phyloP scores from a whole-genome alignment of 176 grass and related monocot species.

The Guadua angustifolia region DNA sequence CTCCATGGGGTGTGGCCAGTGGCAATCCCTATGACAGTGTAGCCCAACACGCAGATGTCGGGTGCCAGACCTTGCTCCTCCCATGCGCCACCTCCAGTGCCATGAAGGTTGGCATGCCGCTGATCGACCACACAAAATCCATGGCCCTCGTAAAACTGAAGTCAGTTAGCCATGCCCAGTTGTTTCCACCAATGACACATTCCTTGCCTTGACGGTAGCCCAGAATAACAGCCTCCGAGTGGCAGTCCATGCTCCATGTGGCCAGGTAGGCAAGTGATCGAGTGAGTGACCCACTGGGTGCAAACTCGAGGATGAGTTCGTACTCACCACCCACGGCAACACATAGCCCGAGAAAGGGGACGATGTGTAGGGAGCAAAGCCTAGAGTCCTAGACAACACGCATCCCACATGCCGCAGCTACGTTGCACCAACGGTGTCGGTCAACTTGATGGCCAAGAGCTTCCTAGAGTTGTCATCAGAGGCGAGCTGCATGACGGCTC shows the following conservation, averaged over 20 bases:
- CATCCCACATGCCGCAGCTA: too few relatives aligned
- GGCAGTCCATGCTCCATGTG: not conserved
- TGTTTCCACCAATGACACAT: conserved; percentile 56
- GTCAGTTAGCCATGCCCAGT: conserved; percentile 64
- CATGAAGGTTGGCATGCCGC: conserved; percentile 85
- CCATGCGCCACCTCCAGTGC: conserved; percentile 78
- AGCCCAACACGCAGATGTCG: conserved; percentile 81
- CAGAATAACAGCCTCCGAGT: conserved; percentile 1
- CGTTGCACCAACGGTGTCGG: too few relatives aligned
- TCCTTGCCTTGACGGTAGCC: too few relatives aligned
- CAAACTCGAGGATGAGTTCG: conserved; percentile 57
- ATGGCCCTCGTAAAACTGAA: conserved; percentile 60
- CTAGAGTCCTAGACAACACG: not conserved
- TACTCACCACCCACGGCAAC: not conserved
- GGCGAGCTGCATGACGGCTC: too few relatives aligned
- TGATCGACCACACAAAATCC: conserved; percentile 33
- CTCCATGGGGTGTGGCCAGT: conserved; percentile 65
- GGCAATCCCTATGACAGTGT: conserved; percentile 77
- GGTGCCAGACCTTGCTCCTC: conserved; percentile 62
- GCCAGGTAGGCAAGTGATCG: conserved; percentile 48
- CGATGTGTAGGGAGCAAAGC: conserved; percentile 30
- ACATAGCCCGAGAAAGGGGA: not conserved
- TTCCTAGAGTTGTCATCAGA: too few relatives aligned
- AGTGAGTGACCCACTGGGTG: conserved; percentile 46
- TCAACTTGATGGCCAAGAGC: too few relatives aligned